Evolutionary conservation across 2,329 filamentous ascomycete species (phyloP).

Genomic region (Hymenoscyphus albidus): DNA sequence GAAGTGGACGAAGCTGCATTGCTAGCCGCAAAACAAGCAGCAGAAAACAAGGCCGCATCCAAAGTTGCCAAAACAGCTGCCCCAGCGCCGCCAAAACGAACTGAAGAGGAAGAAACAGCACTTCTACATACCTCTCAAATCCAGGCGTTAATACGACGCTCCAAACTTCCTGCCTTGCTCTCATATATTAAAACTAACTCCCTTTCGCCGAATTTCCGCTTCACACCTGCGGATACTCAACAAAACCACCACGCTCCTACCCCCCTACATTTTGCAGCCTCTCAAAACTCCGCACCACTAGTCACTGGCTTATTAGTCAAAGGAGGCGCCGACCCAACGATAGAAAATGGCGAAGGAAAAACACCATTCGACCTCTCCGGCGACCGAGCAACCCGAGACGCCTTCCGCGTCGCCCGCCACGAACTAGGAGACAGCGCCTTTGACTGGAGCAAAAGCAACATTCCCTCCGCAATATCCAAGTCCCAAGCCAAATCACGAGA

Average conservation of each 20-base stretch:
- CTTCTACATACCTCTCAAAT: conserved; percentile 84
- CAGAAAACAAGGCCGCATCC: conserved; percentile 40
- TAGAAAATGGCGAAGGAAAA: conserved; percentile 70
- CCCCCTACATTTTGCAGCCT: conserved; percentile 79
- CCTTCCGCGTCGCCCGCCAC: conserved; percentile 81
- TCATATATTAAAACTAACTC: conserved; percentile 77
- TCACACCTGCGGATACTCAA: conserved; percentile 63
- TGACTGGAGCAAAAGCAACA: conserved; percentile 72
- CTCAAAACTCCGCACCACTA: conserved; percentile 74
- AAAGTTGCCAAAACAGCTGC: conserved; percentile 43
- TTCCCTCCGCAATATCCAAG: conserved; percentile 68
- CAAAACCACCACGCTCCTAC: conserved; percentile 75
- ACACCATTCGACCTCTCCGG: conserved; percentile 84
- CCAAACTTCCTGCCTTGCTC: conserved; percentile 81
- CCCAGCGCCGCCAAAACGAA: conserved; percentile 54
- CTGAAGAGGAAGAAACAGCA: conserved; percentile 79
- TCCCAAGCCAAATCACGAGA: conserved; percentile 67
- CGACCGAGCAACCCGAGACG: conserved; percentile 80
- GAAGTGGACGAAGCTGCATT: conserved; percentile 68
- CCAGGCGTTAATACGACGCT: conserved; percentile 81
- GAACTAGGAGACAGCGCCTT: conserved; percentile 74
- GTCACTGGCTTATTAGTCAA: conserved; percentile 73
- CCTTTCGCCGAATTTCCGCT: conserved; percentile 67
- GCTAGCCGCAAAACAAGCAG: conserved; percentile 45
- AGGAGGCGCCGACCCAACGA: conserved; percentile 68